Conservation (phyloP, 2,329 filamentous ascomycete genomes). For the Ophiostoma triangulosporum region DNA sequence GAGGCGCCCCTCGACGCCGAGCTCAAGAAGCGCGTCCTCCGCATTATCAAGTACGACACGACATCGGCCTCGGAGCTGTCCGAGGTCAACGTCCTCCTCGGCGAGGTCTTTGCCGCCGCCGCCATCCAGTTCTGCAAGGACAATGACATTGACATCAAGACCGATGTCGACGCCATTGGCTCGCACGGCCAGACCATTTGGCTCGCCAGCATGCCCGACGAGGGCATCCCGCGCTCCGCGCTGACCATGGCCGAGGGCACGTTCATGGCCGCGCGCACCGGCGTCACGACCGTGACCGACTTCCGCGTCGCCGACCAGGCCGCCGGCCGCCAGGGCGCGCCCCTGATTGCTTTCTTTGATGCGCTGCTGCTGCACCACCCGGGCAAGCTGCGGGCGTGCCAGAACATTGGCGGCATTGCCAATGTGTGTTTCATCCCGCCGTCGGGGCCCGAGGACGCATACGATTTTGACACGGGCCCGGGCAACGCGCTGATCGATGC, state of each 20-base stretch:
- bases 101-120: slow-evolving; percentile 40
- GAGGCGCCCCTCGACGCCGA: slow-evolving; percentile 38
- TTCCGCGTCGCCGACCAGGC: slow-evolving; percentile 44
- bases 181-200: slow-evolving; percentile 48
- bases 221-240: slow-evolving; percentile 31
- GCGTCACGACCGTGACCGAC: slow-evolving; percentile 45
- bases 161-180: slow-evolving; percentile 39
- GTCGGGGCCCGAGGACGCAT: slow-evolving; percentile 25
- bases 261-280: slow-evolving; percentile 39
- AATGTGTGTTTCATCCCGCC: slow-evolving; percentile 48
- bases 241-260: slow-evolving; percentile 45
- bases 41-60: slow-evolving; percentile 40
- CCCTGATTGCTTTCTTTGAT: slow-evolving; percentile 45
- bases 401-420: slow-evolving; percentile 48
- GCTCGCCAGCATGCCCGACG: slow-evolving; percentile 38
- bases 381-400: slow-evolving; percentile 41
- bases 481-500: slow-evolving; percentile 45
- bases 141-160: slow-evolving; percentile 27
- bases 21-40: slow-evolving; percentile 43
- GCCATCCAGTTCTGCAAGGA: slow-evolving; percentile 35
- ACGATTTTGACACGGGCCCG: slow-evolving; percentile 42
- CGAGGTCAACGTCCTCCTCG: slow-evolving; percentile 43
- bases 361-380: slow-evolving; percentile 41
- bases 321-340: slow-evolving; percentile 39
- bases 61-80: slow-evolving; percentile 40